phyloP scores from a whole-genome alignment of 2,329 filamentous ascomycete species.

The Botrytis porri region DNA sequence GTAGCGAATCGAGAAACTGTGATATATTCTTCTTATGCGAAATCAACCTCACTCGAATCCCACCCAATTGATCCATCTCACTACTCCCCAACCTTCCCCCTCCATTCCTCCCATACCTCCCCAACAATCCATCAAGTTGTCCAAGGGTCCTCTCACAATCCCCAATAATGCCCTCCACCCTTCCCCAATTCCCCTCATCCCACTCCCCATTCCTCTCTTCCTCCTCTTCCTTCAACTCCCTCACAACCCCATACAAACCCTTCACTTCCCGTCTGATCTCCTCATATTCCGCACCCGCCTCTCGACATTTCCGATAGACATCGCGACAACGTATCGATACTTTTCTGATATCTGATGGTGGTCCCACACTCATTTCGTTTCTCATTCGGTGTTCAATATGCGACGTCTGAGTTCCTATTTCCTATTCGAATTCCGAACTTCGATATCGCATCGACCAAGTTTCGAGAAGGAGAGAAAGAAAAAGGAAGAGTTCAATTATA shows the following conservation, averaged over 20 bases:
- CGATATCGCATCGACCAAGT: not conserved
- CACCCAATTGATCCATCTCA: conserved; percentile 37
- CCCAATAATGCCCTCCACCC: conserved; percentile 51
- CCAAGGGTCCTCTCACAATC: conserved; percentile 55
- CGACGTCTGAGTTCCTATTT: not conserved
- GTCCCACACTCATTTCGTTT: conserved; percentile 35
- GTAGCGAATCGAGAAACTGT: conserved; percentile 56
- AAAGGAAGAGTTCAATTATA: not conserved
- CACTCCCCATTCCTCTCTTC: conserved; percentile 55
- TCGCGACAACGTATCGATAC: conserved; percentile 54
- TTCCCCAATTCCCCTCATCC: conserved; percentile 44
- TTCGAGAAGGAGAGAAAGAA: not conserved
- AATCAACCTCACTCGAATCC: conserved; percentile 44
- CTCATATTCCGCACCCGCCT: conserved; percentile 48
- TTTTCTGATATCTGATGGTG: conserved; percentile 48
- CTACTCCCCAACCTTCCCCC: conserved; percentile 32
- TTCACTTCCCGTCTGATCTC: conserved; percentile 51
- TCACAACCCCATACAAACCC: conserved; percentile 53
- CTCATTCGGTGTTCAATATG: not conserved
- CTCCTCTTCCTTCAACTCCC: conserved; percentile 56
- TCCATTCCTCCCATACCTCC: conserved; percentile 42
- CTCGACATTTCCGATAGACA: conserved; percentile 53
- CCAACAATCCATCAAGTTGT: conserved; percentile 53
- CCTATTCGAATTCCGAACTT: not conserved
- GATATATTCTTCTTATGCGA: conserved; percentile 53